Evolutionary conservation across 169 alveolate genomes (phyloP).

Genomic region (Plasmodium gaboni): DNA sequence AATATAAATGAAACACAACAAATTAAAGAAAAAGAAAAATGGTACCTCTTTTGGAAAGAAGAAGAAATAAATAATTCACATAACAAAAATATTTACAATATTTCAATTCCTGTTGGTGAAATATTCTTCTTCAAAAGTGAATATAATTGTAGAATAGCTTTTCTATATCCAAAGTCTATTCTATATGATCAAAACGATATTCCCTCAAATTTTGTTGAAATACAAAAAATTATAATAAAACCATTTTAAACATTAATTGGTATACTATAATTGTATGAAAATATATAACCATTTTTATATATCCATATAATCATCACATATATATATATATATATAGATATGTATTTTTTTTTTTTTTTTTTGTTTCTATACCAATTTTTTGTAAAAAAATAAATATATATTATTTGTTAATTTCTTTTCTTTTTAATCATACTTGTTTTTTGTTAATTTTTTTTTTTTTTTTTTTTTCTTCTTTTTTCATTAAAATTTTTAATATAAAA

Average conservation of each 20-base stretch:
- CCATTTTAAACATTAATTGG: constrained; percentile 6
- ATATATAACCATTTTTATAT: not conserved
- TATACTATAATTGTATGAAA: not conserved
- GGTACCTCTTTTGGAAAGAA: constrained; percentile 75
- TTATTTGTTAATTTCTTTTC: too few relatives aligned
- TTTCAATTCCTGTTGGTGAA: constrained; percentile 58
- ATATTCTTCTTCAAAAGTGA: constrained; percentile 45
- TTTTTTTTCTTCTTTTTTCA: too few relatives aligned
- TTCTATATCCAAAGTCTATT: constrained; percentile 12
- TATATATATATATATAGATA: not conserved
- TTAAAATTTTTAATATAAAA: not conserved
- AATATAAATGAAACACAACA: not conserved
- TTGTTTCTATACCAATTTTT: not conserved
- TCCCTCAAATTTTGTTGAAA: constrained; percentile 57
- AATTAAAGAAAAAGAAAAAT: constrained; percentile 14
- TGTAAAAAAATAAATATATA: constrained; percentile 3
- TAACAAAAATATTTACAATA: not conserved
- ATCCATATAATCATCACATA: not conserved
- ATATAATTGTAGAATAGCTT: constrained; percentile 60
- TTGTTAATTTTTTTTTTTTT: too few relatives aligned
- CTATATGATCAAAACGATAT: constrained; percentile 5
- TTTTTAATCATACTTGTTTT: too few relatives aligned
- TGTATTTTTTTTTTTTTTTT: not conserved
- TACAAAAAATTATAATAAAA: constrained; percentile 51
- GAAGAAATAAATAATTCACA: constrained; percentile 6